Base-by-base conservation (phyloP, 495 filamentous ascomycete genomes). In the Hyaloscypha variabilis region DNA sequence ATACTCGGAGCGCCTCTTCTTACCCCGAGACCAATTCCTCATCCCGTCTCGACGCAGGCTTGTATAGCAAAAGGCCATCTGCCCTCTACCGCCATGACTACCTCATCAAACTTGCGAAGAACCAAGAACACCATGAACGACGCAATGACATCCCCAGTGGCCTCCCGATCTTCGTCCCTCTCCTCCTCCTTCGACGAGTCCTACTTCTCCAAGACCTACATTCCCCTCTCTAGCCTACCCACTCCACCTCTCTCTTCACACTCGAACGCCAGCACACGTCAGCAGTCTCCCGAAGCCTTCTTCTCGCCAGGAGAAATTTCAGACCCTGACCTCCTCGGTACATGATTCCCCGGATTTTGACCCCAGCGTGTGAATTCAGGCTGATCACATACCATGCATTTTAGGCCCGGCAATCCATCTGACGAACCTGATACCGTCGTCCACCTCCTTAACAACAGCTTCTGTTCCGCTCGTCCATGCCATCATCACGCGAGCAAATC, bases 211-310 rank as follows among this genome's bases (percentile, higher is more conserved):
- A 77, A 80, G 49, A 85, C 80, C 60, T 88, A 85, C 71, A 81
- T 81, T 31, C 85, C 85, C 19, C 74, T 88, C 30, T 87, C 85
- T 6, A 84, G 83, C 67, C 77, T 88, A 29, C 85, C 85, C 23
- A 88, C 85, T 8, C 85, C 85, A 34, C 85, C 85, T 31, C 79
- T 77, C 8, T 83, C 83, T 25, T 79, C 78, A 6, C 60, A 63
- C 30, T 70, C 76, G 73, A 66, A 78, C 77, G 5, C 76, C 74
- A 64, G 75, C 73, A 53, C 67, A 36, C 56, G 77, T 77, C 68
- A 81, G 75, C 60, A 17, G 3, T 53, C 61, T 73, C 81, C 62
- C 64, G 65, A 74, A 30, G 58, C 74, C 62, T 67, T 75, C 53
- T 70, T 79, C 61, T 51, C 55, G 4, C 25, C 54, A 24, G 78